Evolutionary conservation across 805 yeast genomes (phyloP), one percentile per base, ranked within the genome.

Genomic region (Spencermartinsiella europaea): DNA sequence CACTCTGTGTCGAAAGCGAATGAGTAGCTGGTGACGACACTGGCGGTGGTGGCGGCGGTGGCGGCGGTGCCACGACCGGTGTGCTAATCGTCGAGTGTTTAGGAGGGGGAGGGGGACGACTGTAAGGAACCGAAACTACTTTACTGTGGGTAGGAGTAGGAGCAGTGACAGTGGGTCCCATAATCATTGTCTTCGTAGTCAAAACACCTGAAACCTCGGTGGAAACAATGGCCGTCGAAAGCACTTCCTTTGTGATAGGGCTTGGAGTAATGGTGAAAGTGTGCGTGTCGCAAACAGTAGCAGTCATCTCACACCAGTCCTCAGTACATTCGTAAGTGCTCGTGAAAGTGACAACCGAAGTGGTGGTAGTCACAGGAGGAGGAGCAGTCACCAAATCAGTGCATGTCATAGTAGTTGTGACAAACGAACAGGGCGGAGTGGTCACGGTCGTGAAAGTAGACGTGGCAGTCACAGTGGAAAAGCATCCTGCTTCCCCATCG

Each of bases 291-390:
- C 31, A 25, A 12, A 25, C 31, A 12, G 31, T 25, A 7, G 31
- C 12, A 7, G 31, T 25, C 31, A 25, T 25, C 12, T 25, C 31
- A 25, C 31, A 25, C 31, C 31, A 25, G 31, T 25, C 31, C 12
- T 25, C 31, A 12, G 10, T 20, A 21, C 45, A 42, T 4, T 38
- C 45, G 8, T 34, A n/a, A 10, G 21, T 12, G 37, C 37, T 34
- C n/a, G 34, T 34, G 15, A 42, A 15, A 14, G 45, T 42, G 14
- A 42, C 45, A 2, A 38, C 34, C 25, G 21, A 19, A 3, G 39
- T 36, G 17, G 20, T 25, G 3, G 39, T 21, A 5, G 44, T 27
- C 4, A 33, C 27, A 5, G 38, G 34, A 36, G 34, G 33, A 12
- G 25, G 27, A 5, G 20, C 37, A 17, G 37, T 34, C n/a, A 15